phyloP scores from a whole-genome alignment of 2,329 filamentous ascomycete species.

The Fusarium decemcellulare region DNA sequence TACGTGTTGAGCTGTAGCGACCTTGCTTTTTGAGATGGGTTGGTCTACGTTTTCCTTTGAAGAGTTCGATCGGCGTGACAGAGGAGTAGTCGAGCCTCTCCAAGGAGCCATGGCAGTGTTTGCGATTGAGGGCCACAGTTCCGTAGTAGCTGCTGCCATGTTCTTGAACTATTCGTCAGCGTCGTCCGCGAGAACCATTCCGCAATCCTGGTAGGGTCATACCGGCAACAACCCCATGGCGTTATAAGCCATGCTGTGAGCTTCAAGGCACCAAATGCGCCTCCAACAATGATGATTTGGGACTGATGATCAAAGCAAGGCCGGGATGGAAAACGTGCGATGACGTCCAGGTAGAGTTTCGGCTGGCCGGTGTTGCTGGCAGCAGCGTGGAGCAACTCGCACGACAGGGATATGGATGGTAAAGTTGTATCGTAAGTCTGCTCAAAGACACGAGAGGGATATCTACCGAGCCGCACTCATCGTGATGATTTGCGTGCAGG shows the following conservation, averaged over 20 bases:
- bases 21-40: not conserved
- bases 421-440: constrained; percentile 24
- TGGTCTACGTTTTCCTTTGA: constrained; percentile 1
- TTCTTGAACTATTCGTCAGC: constrained; percentile 50
- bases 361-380: constrained; percentile 20
- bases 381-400: constrained; percentile 24
- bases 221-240: constrained; percentile 49
- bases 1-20: constrained; percentile 31
- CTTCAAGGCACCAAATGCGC: constrained; percentile 21
- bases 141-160: constrained; percentile 59
- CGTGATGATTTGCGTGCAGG: constrained; percentile 45
- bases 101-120: constrained; percentile 57
- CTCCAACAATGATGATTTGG: constrained; percentile 19
- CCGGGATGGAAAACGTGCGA: constrained; percentile 33
- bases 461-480: constrained; percentile 46
- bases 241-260: constrained; percentile 45
- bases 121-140: constrained; percentile 62
- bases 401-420: constrained; percentile 9
- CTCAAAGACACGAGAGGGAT: constrained; percentile 28
- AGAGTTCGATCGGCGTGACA: constrained; percentile 27
- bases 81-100: constrained; percentile 35
- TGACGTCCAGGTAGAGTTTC: constrained; percentile 37
- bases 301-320: constrained; percentile 21
- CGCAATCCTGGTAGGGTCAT: constrained; percentile 24
- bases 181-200: constrained; percentile 13